phyloP scores from a whole-genome alignment of 306 rosid species.

The Benincasa hispida region DNA sequence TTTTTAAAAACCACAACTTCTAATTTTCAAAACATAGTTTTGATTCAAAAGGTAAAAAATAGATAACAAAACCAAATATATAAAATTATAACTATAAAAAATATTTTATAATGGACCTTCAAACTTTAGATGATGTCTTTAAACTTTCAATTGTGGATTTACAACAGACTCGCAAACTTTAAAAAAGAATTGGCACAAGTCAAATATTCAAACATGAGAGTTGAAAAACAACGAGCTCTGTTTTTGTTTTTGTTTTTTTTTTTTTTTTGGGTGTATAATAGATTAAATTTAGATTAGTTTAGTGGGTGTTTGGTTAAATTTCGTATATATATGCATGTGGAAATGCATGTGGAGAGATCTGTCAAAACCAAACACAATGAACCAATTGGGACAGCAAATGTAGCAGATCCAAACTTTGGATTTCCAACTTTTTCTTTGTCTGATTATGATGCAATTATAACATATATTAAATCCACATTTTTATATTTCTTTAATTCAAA shows the following conservation, averaged over 20 bases:
- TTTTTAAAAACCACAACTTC: no score
- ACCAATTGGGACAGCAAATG: not conserved
- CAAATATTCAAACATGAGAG: not conserved
- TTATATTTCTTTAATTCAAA: no score
- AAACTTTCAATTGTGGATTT: no score
- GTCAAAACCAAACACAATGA: not conserved
- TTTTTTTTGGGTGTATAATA: not conserved
- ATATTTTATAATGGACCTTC: no score
- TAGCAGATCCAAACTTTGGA: not conserved
- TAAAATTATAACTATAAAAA: no score
- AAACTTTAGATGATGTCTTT: no score
- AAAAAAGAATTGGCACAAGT: no score
- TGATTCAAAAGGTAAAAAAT: no score
- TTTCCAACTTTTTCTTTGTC: not conserved
- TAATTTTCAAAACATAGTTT: no score
- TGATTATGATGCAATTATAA: not conserved
- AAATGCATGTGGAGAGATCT: not conserved
- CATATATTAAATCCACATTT: not conserved
- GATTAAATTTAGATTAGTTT: not conserved
- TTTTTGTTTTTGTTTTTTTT: no score
- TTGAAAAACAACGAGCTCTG: not conserved
- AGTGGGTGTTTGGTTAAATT: not conserved
- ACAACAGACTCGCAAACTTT: no score
- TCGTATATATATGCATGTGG: not conserved
- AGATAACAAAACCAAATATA: no score